These are phyloP conservation scores for Silene coronaria DNA, from an alignment of 179 eudicot genomes.

Conservation along the genomic window DNA sequence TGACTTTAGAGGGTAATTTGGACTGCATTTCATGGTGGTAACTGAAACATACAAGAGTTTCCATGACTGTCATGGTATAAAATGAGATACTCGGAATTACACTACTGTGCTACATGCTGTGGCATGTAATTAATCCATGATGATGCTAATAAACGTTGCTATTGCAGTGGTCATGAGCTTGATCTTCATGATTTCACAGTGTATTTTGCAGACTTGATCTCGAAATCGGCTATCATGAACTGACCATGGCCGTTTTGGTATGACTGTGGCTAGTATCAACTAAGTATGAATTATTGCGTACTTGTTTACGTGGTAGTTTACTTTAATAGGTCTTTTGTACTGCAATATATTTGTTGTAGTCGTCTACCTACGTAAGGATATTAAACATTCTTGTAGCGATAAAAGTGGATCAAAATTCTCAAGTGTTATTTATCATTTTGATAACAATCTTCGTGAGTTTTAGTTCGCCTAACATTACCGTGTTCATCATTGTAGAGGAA, in stretches of 20 bases:
- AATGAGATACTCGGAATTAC: too few species aligned
- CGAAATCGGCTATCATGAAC: neutral
- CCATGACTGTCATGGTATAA: neutral
- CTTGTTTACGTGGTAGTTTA: too few species aligned
- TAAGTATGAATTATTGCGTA: neutral
- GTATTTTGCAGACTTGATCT: neutral
- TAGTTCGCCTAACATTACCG: neutral
- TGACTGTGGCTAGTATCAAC: neutral
- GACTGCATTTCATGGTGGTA: neutral
- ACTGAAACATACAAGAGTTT: neutral
- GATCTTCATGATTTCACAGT: neutral
- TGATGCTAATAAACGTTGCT: too few species aligned
- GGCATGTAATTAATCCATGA: too few species aligned
- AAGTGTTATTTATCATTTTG: too few species aligned
- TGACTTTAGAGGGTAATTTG: neutral
- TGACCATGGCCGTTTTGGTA: neutral
- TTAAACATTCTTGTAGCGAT: neutral
- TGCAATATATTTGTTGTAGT: neutral
- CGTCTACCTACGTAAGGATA: neutral
- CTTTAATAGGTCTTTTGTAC: neutral
- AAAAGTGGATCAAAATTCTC: too few species aligned
- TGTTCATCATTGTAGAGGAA: slow-evolving; percentile 42
- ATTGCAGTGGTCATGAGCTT: neutral
- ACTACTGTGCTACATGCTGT: too few species aligned
- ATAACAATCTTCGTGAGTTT: neutral